phyloP scores from a whole-genome alignment of 129 eudicot genomes.

The Scalesia atractyloides region DNA sequence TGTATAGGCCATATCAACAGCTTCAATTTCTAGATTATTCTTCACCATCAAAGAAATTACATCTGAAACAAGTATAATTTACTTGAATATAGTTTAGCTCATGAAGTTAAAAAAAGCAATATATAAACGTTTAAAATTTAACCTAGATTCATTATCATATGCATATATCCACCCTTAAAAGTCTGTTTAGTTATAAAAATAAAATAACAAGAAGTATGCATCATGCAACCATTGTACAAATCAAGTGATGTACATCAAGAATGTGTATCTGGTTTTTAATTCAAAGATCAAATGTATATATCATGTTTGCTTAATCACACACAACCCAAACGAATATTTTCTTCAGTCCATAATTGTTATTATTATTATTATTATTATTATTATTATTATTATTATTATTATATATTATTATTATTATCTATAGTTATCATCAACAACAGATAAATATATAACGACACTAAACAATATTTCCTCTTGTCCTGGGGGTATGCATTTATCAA shows the following conservation, averaged over 20 bases:
- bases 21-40: slow-evolving; percentile 57
- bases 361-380: neutral
- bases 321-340: neutral
- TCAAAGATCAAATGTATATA: no score
- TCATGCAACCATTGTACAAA: neutral
- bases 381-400: neutral
- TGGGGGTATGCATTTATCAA: no score
- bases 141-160: neutral
- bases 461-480: no score
- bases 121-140: neutral
- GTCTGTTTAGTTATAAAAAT: neutral
- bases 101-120: neutral
- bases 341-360: neutral
- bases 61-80: slow-evolving; percentile 42
- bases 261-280: no score
- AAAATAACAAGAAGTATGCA: neutral
- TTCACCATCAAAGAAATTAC: slow-evolving; percentile 57
- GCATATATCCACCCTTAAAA: neutral
- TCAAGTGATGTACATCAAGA: neutral
- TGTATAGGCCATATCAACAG: slow-evolving; percentile 61
- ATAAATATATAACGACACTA: neutral
- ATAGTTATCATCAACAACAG: no score
- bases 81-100: slow-evolving; percentile 9
- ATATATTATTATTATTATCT: no score
- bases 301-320: neutral